phyloP scores from a whole-genome alignment of 352 stramenopile genomes.

The Elongisporangium undulatum region DNA sequence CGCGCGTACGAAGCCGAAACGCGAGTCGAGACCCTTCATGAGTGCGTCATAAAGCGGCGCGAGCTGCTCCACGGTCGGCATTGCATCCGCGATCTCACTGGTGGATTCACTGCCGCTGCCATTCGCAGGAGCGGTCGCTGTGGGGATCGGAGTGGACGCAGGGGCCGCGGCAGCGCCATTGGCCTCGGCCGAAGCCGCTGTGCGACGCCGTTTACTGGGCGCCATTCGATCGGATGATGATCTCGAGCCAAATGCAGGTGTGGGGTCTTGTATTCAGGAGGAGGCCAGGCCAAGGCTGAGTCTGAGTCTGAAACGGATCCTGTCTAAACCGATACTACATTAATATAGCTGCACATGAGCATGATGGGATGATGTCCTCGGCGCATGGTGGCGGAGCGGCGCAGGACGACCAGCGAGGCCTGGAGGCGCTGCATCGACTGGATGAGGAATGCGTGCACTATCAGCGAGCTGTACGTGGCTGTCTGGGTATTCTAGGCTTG shows the following conservation, averaged over 20 bases:
- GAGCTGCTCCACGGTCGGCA: neutral
- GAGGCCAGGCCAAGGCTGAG: neutral
- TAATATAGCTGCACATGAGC: neutral
- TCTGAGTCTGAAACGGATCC: neutral
- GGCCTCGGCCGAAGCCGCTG: neutral
- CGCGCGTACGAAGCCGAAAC: slow-evolving; percentile 43
- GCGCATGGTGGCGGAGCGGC: slow-evolving; percentile 4
- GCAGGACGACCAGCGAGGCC: slow-evolving; percentile 61
- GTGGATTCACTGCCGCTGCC: neutral
- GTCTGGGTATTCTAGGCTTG: neutral
- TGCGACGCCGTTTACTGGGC: neutral
- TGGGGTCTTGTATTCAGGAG: neutral
- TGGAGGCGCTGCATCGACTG: slow-evolving; percentile 87
- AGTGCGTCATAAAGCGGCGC: neutral
- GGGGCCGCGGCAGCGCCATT: neutral
- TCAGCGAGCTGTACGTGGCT: slow-evolving; percentile 53
- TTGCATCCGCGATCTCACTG: neutral
- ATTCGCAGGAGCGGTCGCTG: neutral
- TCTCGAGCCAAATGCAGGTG: neutral
- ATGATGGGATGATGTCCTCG: neutral
- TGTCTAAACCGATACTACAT: neutral
- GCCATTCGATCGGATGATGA: neutral
- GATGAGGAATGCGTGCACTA: slow-evolving; percentile 89
- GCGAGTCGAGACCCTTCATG: slow-evolving; percentile 1
- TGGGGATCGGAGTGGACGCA: neutral